These are phyloP conservation scores for Mediolabrus comicus DNA, from an alignment of 108 stramenopile genomes.

Conservation along the genomic window DNA sequence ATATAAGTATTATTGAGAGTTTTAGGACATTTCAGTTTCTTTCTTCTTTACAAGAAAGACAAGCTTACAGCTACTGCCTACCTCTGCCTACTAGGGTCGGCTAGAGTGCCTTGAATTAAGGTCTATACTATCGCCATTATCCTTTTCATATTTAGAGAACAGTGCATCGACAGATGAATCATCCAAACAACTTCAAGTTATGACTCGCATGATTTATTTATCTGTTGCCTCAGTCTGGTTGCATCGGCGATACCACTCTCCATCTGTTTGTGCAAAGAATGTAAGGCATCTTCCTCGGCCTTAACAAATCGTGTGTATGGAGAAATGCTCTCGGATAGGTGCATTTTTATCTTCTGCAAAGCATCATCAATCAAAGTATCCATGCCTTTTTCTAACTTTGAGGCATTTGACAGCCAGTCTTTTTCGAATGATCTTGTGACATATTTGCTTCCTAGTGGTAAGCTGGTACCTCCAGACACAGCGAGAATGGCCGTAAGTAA, in stretches of 20 bases:
- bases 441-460: conserved; percentile 31
- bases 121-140: no score
- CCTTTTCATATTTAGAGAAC: no score
- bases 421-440: conserved; percentile 29
- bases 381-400: conserved; percentile 43
- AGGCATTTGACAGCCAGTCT: conserved; percentile 39
- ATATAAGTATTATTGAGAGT: no score
- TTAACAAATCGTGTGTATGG: conserved; percentile 72
- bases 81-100: no score
- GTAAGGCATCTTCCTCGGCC: conserved; percentile 52
- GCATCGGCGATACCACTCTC: conserved; percentile 42
- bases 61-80: no score
- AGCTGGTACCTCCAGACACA: conserved; percentile 23
- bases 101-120: no score
- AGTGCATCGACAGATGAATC: no score
- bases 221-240: conserved; percentile 51
- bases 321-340: conserved; percentile 58
- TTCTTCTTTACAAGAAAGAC: no score
- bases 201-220: conserved; percentile 41
- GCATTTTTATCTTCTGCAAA: conserved; percentile 45
- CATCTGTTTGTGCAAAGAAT: conserved; percentile 45
- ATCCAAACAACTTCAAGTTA: not conserved
- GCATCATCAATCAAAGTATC: conserved; percentile 41
- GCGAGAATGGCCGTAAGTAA: conserved; percentile 13
- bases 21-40: no score